A percentile compares a stretch with the other conserved stretches of the same genome.
These are phyloP conservation scores for Fusarium sp. DNA, from an alignment of 2,329 filamentous ascomycete genomes.

Conservation along the genomic window DNA sequence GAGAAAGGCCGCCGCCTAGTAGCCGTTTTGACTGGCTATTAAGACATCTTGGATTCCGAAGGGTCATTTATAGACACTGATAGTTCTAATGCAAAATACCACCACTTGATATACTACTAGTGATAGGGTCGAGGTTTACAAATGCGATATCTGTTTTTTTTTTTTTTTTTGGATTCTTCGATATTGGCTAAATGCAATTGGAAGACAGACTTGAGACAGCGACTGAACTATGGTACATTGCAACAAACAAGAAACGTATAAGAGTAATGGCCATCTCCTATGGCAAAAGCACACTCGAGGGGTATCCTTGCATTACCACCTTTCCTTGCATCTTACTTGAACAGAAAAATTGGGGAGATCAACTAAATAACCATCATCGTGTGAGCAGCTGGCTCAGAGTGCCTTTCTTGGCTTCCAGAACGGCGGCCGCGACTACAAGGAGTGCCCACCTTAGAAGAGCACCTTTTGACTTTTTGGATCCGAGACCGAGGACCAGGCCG, in stretches of 20 bases:
- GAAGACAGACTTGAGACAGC: not conserved
- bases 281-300: not conserved
- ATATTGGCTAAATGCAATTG: not conserved
- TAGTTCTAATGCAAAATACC: slow-evolving; percentile 37
- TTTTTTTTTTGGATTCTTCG: not conserved
- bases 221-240: slow-evolving; percentile 9
- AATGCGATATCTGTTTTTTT: not conserved
- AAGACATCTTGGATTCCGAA: slow-evolving; percentile 7
- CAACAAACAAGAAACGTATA: not conserved
- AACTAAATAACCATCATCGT: slow-evolving; percentile 33
- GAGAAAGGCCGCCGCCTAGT: slow-evolving; percentile 66
- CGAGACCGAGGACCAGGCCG: slow-evolving; percentile 63
- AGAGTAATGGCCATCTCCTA: not conserved
- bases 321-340: not conserved
- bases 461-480: slow-evolving; percentile 62
- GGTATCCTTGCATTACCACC: slow-evolving; percentile 2
- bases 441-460: slow-evolving; percentile 64
- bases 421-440: slow-evolving; percentile 56
- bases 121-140: not conserved
- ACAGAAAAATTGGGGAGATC: slow-evolving; percentile 2
- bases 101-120: slow-evolving; percentile 12
- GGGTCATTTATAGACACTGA: not conserved
- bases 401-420: slow-evolving; percentile 53
- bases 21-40: slow-evolving; percentile 53
- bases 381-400: slow-evolving; percentile 50